These are phyloP conservation scores for Hygrophorus pudorinus DNA, from an alignment of 768 basidiomycete species.

Conservation along the genomic window DNA sequence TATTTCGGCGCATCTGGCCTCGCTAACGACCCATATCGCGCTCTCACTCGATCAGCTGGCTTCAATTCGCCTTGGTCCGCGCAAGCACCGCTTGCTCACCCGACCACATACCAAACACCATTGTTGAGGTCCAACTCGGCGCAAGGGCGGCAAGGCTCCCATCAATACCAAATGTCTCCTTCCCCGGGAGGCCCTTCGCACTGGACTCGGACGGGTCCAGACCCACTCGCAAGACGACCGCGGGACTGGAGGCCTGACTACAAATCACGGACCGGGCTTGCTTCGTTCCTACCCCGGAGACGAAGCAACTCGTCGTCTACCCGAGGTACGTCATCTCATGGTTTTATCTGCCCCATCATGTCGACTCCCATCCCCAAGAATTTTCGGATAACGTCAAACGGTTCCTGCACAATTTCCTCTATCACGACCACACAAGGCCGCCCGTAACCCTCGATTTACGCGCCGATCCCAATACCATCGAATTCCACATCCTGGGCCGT, in stretches of 20 bases:
- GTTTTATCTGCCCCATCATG: neutral
- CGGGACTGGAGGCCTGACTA: constrained; percentile 13
- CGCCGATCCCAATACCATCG: constrained; percentile 7
- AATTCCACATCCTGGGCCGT: constrained; percentile 1
- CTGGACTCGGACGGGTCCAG: constrained; percentile 2
- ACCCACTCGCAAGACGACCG: constrained; percentile 8
- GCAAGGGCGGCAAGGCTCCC: neutral
- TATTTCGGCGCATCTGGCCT: neutral
- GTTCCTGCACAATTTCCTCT: constrained; percentile 4
- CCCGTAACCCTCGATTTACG: constrained; percentile 4
- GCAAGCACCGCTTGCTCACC: no score
- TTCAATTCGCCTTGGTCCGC: neutral
- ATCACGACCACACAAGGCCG: neutral
- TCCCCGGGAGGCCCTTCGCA: neutral
- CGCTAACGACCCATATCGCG: neutral
- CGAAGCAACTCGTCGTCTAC: constrained; percentile 2
- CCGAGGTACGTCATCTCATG: neutral
- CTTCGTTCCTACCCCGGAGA: constrained; percentile 8
- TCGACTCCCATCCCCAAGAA: neutral
- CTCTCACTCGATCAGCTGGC: neutral
- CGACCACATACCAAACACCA: neutral
- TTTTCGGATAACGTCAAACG: constrained; percentile 4
- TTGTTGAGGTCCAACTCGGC: neutral
- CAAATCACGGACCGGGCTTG: constrained; percentile 8
- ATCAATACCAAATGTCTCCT: neutral